These are phyloP conservation scores for Aspergillus thermomutatus DNA, from an alignment of 2,329 filamentous ascomycete genomes.

Conservation along the genomic window DNA sequence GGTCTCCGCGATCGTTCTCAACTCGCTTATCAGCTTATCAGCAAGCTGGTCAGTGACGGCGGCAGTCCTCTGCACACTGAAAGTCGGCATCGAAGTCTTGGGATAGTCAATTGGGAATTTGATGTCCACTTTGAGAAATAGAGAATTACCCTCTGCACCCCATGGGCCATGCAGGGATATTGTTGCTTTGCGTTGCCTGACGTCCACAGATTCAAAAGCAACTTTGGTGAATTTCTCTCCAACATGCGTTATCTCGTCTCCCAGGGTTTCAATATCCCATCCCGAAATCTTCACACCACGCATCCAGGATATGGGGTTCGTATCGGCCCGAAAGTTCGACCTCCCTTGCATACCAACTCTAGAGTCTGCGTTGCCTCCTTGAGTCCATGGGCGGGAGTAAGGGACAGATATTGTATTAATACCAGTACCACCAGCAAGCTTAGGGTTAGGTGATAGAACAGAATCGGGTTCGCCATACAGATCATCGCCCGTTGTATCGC, in stretches of 20 bases:
- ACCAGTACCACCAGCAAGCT: conserved; percentile 33
- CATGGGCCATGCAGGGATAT: conserved; percentile 61
- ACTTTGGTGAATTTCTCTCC: conserved; percentile 61
- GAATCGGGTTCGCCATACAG: conserved; percentile 52
- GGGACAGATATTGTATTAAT: conserved; percentile 51
- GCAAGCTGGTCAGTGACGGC: conserved; percentile 52
- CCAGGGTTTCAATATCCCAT: conserved; percentile 53
- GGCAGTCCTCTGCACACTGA: conserved; percentile 56
- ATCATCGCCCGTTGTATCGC: conserved; percentile 62
- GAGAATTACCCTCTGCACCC: conserved; percentile 50
- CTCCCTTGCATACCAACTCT: conserved; percentile 48
- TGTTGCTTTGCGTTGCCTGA: conserved; percentile 51
- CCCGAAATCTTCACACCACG: conserved; percentile 59
- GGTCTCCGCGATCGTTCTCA: conserved; percentile 54
- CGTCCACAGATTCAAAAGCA: conserved; percentile 57
- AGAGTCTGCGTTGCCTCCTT: conserved; percentile 47
- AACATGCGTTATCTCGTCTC: conserved; percentile 60
- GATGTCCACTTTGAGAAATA: conserved; percentile 57
- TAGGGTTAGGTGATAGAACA: conserved; percentile 17
- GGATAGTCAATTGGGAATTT: conserved; percentile 59
- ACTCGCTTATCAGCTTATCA: conserved; percentile 48
- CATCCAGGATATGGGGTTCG: conserved; percentile 63
- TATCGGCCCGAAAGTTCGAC: conserved; percentile 46
- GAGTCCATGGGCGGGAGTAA: conserved; percentile 48
- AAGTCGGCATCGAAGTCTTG: conserved; percentile 46